Percentiles rank a stretch among this genome's conserved stretches.
Evolutionary conservation across 1,139 yeast species (phyloP).

Genomic region (Pichia sp.): DNA sequence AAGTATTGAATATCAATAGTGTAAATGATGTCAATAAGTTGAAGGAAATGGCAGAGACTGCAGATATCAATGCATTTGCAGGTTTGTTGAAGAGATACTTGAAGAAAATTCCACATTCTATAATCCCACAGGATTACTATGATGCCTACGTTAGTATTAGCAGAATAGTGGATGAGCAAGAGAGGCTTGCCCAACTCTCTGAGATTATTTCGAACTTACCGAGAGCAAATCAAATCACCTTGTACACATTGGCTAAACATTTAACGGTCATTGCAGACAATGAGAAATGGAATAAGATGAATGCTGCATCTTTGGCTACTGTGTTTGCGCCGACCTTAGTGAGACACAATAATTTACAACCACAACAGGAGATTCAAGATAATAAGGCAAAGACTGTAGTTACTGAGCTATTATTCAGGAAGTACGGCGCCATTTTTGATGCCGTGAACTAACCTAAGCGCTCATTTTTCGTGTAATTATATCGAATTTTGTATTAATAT

Average conservation of each 20-base stretch:
- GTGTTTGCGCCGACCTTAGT: constrained; percentile 95
- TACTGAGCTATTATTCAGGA: constrained; percentile 66
- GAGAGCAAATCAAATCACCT: constrained; percentile 53
- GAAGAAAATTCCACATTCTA: constrained; percentile 77
- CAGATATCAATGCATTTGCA: constrained; percentile 83
- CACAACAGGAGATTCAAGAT: constrained; percentile 79
- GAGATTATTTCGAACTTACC: constrained; percentile 44
- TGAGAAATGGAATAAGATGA: constrained; percentile 63
- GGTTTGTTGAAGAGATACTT: constrained; percentile 82
- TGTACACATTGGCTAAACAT: constrained; percentile 56
- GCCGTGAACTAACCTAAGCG: too few relatives aligned
- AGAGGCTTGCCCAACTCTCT: constrained; percentile 27
- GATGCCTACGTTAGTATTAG: constrained; percentile 54
- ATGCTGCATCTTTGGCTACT: constrained; percentile 71
- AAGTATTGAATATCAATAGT: constrained; percentile 22
- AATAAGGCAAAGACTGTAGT: constrained; percentile 78
- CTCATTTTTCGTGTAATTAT: too few relatives aligned
- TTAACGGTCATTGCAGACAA: constrained; percentile 47
- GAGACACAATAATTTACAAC: constrained; percentile 54
- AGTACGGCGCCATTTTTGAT: constrained; percentile 35
- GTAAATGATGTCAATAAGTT: constrained; percentile 34
- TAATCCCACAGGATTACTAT: constrained; percentile 65
- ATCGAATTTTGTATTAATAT: too few relatives aligned
- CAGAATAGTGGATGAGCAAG: constrained; percentile 25
- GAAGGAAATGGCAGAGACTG: constrained; percentile 41